A percentile compares a stretch with the other conserved stretches of the same genome.
These are phyloP conservation scores for Psidium guajava DNA, from an alignment of 345 rosid genomes.

Conservation along the genomic window DNA sequence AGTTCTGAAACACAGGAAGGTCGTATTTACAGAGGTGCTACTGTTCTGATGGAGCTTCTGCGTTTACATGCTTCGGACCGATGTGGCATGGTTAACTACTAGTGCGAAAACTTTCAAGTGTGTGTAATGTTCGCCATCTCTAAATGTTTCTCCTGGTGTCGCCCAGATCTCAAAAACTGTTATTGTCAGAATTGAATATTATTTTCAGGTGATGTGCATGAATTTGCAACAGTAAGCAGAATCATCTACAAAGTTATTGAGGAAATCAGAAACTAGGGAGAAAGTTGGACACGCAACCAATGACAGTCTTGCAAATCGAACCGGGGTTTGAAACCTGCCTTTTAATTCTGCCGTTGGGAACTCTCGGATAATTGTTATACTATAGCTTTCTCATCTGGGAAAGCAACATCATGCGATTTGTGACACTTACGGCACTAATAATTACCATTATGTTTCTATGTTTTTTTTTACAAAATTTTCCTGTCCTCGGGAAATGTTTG, in stretches of 20 bases:
- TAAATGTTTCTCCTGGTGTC: background rate
- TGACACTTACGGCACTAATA: background rate
- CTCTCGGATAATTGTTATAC: background rate
- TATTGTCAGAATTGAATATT: background rate
- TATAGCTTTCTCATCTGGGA: background rate
- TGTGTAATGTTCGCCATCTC: background rate
- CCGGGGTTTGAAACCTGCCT: background rate
- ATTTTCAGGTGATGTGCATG: background rate
- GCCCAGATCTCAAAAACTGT: background rate
- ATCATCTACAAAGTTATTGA: background rate
- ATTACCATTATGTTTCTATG: too few relatives aligned
- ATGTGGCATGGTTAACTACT: background rate
- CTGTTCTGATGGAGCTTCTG: background rate
- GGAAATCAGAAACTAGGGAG: background rate
- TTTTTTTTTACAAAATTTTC: too few relatives aligned
- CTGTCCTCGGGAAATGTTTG: too few relatives aligned
- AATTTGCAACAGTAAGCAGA: background rate
- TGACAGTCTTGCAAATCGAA: background rate
- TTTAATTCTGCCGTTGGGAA: background rate
- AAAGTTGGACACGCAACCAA: background rate
- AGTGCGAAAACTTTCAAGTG: background rate
- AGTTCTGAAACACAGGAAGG: constrained; percentile 30
- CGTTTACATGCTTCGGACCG: background rate
- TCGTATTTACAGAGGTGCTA: background rate
- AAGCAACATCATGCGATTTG: background rate